These are phyloP conservation scores for Pleurotus salmoneostramineus DNA, from an alignment of 768 basidiomycete species.

Conservation along the genomic window DNA sequence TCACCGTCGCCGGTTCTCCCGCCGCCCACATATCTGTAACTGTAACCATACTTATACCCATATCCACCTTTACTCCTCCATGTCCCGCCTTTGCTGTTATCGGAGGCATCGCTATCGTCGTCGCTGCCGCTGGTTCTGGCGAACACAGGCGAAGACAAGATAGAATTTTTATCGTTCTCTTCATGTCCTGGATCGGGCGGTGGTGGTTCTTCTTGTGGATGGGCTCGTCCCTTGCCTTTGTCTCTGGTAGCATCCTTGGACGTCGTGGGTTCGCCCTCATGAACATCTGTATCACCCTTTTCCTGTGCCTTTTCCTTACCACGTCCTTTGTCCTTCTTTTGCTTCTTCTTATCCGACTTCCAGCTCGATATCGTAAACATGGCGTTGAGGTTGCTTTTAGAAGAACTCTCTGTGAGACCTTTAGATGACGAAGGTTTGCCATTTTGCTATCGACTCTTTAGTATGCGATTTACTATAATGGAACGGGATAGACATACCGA, in stretches of 20 bases:
- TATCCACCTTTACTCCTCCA: constrained; percentile 8
- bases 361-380: constrained; percentile 6
- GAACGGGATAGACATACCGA: background rate
- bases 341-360: constrained; percentile 13
- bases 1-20: background rate
- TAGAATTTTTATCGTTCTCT: background rate
- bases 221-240: background rate
- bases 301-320: constrained; percentile 4
- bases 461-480: background rate
- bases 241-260: background rate
- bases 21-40: background rate
- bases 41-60: constrained; percentile 1
- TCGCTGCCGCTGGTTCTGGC: constrained; percentile 6
- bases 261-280: background rate
- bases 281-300: background rate
- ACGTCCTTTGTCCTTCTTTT: constrained; percentile 16
- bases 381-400: constrained; percentile 5
- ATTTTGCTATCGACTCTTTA: background rate
- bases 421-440: constrained; percentile 1
- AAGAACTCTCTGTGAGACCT: background rate
- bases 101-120: constrained; percentile 1
- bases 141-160: constrained; percentile 6
- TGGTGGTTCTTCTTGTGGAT: background rate
- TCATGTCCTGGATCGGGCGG: background rate
- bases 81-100: background rate